Percentiles rank a stretch among this genome's conserved stretches.
Conservation (phyloP, 306 rosid genomes). For the Hippophae gyantsensis region DNA sequence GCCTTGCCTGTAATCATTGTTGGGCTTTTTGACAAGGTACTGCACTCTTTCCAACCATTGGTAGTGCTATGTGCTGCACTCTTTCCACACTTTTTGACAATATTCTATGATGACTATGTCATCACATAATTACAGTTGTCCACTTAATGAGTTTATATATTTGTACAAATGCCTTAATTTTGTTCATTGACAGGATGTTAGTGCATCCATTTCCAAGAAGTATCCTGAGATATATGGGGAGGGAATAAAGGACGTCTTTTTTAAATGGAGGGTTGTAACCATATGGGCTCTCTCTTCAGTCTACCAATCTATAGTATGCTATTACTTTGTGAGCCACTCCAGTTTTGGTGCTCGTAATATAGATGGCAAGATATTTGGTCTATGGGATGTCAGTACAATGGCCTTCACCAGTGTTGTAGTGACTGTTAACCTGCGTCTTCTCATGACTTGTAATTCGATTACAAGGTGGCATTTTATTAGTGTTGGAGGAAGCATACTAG, state of each 20-base stretch:
- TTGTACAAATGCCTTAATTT: not conserved
- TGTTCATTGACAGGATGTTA: conserved; percentile 58
- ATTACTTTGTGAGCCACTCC: conserved; percentile 46
- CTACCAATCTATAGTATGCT: conserved; percentile 82
- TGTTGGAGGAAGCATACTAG: conserved; percentile 89
- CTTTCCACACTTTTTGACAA: too few relatives aligned
- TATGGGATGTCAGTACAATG: conserved; percentile 96
- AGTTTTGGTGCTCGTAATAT: conserved; percentile 49
- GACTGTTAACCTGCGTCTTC: conserved; percentile 80
- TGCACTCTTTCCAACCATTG: conserved; percentile 16
- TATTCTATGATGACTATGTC: not conserved
- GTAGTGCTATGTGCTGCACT: not conserved
- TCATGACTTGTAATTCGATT: conserved; percentile 77
- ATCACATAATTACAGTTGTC: not conserved
- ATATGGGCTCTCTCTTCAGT: conserved; percentile 81
- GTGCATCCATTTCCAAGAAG: conserved; percentile 86
- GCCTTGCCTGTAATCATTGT: conserved; percentile 90
- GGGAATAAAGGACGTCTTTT: conserved; percentile 71
- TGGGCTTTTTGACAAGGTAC: conserved; percentile 91
- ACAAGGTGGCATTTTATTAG: conserved; percentile 85
- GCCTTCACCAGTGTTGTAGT: conserved; percentile 83
- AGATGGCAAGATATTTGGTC: conserved; percentile 68
- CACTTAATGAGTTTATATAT: not conserved
- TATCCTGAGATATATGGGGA: conserved; percentile 85
- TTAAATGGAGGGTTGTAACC: conserved; percentile 88